These are phyloP conservation scores for Cladosporium halotolerans DNA, from an alignment of 2,329 filamentous ascomycete genomes.

Conservation along the genomic window DNA sequence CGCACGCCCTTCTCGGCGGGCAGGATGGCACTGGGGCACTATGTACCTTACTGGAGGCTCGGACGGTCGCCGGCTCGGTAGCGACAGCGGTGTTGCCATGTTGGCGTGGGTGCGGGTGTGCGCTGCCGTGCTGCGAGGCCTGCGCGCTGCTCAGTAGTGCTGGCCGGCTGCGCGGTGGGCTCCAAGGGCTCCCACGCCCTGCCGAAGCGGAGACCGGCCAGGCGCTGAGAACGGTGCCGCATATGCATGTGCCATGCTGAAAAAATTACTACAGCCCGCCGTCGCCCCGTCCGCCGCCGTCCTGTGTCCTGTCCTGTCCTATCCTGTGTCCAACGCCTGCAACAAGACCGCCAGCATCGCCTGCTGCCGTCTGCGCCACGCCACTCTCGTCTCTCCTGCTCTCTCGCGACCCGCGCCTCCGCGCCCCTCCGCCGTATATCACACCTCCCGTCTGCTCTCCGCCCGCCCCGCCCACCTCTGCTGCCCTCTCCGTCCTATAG, in stretches of 20 bases:
- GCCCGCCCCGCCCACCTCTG: not conserved
- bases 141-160: not conserved
- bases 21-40: too few relatives aligned
- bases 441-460: not conserved
- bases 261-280: constrained; percentile 6
- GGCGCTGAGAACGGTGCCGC: constrained; percentile 4
- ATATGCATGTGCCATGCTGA: constrained; percentile 7
- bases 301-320: not conserved
- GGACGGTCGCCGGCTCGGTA: too few relatives aligned
- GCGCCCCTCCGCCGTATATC: not conserved
- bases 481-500: not conserved
- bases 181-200: not conserved
- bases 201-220: constrained; percentile 6
- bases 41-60: too few relatives aligned
- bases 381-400: too few relatives aligned
- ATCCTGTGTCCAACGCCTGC: too few relatives aligned
- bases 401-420: not conserved
- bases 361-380: too few relatives aligned
- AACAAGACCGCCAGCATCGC: too few relatives aligned
- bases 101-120: not conserved
- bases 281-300: not conserved
- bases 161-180: not conserved
- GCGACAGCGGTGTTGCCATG: too few relatives aligned
- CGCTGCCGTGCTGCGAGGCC: not conserved
- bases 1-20: too few relatives aligned